Percentiles rank a stretch among this genome's conserved stretches.
Evolutionary conservation across 306 rosid species (phyloP).

Genomic region (Sindora glabra): DNA sequence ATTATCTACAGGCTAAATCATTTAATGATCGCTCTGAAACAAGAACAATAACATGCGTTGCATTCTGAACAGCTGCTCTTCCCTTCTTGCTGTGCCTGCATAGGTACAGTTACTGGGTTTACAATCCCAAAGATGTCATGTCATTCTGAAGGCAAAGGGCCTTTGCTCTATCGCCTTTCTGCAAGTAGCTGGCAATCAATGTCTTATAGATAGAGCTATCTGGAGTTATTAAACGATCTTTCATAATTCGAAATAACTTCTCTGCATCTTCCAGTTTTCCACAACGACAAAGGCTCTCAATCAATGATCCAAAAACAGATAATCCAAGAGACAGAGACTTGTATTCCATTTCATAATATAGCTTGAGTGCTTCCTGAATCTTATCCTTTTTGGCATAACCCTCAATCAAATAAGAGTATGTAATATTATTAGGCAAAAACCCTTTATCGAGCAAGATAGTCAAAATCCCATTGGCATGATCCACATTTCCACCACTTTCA

Average conservation of each 20-base stretch:
- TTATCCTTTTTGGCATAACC: conserved; percentile 44
- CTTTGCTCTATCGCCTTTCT: conserved; percentile 34
- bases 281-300: conserved; percentile 38
- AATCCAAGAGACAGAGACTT: conserved; percentile 46
- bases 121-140: conserved; percentile 29
- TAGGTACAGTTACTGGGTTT: background rate
- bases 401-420: conserved; percentile 40
- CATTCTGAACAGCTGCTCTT: background rate
- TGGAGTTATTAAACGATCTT: conserved; percentile 39
- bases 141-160: conserved; percentile 34
- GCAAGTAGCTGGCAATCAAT: conserved; percentile 26
- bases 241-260: conserved; percentile 49
- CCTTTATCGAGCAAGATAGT: conserved; percentile 58
- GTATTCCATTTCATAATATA: conserved; percentile 68
- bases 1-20: too few species aligned
- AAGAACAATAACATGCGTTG: background rate
- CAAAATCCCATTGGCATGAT: conserved; percentile 43
- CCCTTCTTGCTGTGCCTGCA: background rate
- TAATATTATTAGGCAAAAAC: conserved; percentile 46
- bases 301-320: conserved; percentile 31
- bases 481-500: conserved; percentile 38
- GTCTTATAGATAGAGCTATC: conserved; percentile 25
- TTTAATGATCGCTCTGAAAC: too few species aligned
- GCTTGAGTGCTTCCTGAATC: conserved; percentile 49
- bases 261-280: conserved; percentile 66